These are phyloP conservation scores for Cryptosporidium sp. DNA, from an alignment of 169 alveolate genomes.

Conservation along the genomic window DNA sequence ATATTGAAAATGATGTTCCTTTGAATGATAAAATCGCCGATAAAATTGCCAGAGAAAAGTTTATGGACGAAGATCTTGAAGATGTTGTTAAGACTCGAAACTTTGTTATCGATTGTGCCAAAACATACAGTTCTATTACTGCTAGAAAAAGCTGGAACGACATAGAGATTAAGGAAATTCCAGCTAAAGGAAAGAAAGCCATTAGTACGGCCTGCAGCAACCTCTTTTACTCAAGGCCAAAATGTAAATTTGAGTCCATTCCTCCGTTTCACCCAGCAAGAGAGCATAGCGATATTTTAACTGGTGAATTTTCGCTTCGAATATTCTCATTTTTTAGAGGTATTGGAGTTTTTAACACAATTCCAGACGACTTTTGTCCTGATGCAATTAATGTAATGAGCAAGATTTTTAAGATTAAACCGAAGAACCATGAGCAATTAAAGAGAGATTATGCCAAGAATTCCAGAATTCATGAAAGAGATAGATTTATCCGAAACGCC, in stretches of 20 bases:
- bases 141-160: conserved; percentile 58
- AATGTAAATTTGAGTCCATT: conserved; percentile 38
- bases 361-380: conserved; percentile 44
- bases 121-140: conserved; percentile 41
- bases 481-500: conserved; percentile 12
- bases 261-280: conserved; percentile 69
- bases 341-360: conserved; percentile 35
- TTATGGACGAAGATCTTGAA: conserved; percentile 65
- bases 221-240: conserved; percentile 54
- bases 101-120: conserved; percentile 55
- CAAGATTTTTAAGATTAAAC: conserved; percentile 5
- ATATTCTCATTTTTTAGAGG: conserved; percentile 67
- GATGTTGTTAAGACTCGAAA: conserved; percentile 42
- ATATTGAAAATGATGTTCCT: conserved; percentile 37
- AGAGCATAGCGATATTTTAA: conserved; percentile 45
- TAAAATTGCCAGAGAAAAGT: conserved; percentile 45
- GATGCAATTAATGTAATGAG: conserved; percentile 36
- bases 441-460: conserved; percentile 5
- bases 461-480: conserved; percentile 21
- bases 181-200: conserved; percentile 60
- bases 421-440: background rate
- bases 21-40: conserved; percentile 34
- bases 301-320: conserved; percentile 63
- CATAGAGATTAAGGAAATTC: conserved; percentile 34
- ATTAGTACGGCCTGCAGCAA: conserved; percentile 50